A percentile compares a stretch with the other conserved stretches of the same genome.
Conservation (phyloP, 495 filamentous ascomycete species). For the Xanthoparmelia taractica region DNA sequence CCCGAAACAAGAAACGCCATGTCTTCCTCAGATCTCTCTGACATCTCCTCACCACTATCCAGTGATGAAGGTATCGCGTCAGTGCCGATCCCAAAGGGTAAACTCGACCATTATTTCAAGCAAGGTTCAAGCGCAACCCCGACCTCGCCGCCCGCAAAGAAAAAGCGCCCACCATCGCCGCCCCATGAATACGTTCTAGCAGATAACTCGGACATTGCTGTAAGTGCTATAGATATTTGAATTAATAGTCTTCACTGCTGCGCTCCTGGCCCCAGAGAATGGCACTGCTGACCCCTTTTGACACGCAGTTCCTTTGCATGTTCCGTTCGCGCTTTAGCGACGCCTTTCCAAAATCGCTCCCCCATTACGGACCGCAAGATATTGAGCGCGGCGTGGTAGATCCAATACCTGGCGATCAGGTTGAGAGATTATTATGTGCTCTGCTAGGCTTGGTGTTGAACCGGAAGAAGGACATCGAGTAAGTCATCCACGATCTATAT, state of each 20-base stretch:
- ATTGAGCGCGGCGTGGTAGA: constrained; percentile 81
- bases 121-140: constrained; percentile 41
- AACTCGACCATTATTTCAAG: constrained; percentile 32
- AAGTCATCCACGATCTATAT: constrained; percentile 37
- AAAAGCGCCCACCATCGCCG: constrained; percentile 68
- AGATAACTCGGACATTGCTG: constrained; percentile 81
- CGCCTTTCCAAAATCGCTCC: constrained; percentile 73
- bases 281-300: constrained; percentile 28
- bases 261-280: constrained; percentile 33
- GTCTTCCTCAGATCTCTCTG: constrained; percentile 48
- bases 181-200: constrained; percentile 81
- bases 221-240: constrained; percentile 42
- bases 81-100: constrained; percentile 32
- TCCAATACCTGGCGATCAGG: constrained; percentile 66
- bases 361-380: constrained; percentile 90
- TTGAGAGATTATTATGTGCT: constrained; percentile 83
- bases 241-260: constrained; percentile 37
- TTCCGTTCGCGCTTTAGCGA: constrained; percentile 90
- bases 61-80: constrained; percentile 44
- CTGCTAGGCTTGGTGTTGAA: constrained; percentile 82
- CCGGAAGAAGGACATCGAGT: constrained; percentile 98
- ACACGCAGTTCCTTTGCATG: constrained; percentile 85
- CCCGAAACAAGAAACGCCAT: constrained; percentile 29
- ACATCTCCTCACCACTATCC: constrained; percentile 51
- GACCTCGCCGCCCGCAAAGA: constrained; percentile 60